Base-by-base conservation (phyloP, 345 rosid genomes). In the Sonneratia alba region DNA sequence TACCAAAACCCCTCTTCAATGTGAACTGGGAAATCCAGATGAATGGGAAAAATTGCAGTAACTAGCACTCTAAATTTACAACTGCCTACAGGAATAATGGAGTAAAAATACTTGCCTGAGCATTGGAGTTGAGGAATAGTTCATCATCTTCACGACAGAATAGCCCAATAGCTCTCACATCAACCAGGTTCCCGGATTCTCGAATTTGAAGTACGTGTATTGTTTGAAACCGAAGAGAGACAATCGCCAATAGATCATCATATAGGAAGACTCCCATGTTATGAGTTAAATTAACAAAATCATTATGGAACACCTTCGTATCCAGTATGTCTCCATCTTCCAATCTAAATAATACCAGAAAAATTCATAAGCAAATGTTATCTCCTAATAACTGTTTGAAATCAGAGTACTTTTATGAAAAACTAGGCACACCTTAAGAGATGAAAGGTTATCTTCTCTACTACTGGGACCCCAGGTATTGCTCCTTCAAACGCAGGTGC, bases 121-220 rank as follows among this genome's bases (percentile, higher is more conserved):
- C 72, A 78, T 76, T 86, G 40, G 96, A 90, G 79, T 82, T 86
- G 66, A 95, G 87, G 75, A 95, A 95, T 77, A 95, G 97, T 73
- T 90, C 97, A 64, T 95, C 99, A 74, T 91, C 97, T 76, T 95
- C 98, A 22, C 75, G 92, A 75, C 98, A 95, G 75, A 85, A 90
- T 57, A 86, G 80, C 18, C 98, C 99, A 57, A 95, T 87, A 36
- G 89, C 92, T 74, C 97, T 92, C 43, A 90, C 87, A 77, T 95
- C 88, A 68, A 95, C 99, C 77, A 95, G 86, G 73, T 84, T 78
- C 66, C 98, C 97, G 2, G 90, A 90, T 74, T 95, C 98, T 77
- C 94, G 90, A 76, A 95, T 86, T 84, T 92, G 98, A 71, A 95
- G 86, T 74, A 95, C 80, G 82, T 90, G 93, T 78, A 92, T 87